Base-by-base conservation (phyloP, 1,139 yeast species). In the Ogataea hybrid region DNA sequence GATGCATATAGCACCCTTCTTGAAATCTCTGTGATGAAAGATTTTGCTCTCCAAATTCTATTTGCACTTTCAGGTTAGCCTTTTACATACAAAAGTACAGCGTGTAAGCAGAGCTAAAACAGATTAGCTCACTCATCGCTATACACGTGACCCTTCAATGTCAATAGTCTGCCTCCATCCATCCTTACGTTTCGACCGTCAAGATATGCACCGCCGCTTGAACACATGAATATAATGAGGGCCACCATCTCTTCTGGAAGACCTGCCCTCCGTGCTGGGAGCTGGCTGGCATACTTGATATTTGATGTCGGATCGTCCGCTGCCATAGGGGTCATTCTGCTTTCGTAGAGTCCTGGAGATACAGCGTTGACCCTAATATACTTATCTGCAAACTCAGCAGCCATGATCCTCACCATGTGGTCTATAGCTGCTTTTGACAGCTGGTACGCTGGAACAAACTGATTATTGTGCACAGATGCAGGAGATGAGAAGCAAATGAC, bases 381-480 rank as follows among this genome's bases (percentile, higher is more conserved):
- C 32, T 51, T 51, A 28, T 52, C 54, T 1, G 54, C 56, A 47
- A 52, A 51, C 27, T 52, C 52, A 5, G 55, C 56, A 6, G 56
- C 56, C 56, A 52, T 49, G 22, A 51, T 52, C 41, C 56, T 43
- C 15, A 52, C 56, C 56, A 52, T 51, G 25, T 52, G 56, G 28
- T 51, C 55, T 11, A 50, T 41, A 2, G 55, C 39, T 21, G 44
- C 52, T 31, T 52, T 52, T 1, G 54, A 47, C 2, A 52, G 45
- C 25, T 52, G 55, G 22, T 51, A 52, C 2, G 54, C 44, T 10
- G 56, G 55, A 20, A 52, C 54, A 47, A 52, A 50, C 37, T 52
- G 56, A 31, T 50, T 50, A 25, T 43, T 50, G 34, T 52, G 56
- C 4, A 51, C 54, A 5, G 56, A 44, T 22, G 49, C 43, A 4